A percentile compares a stretch with the other conserved stretches of the same genome.
phyloP scores from a whole-genome alignment of 257 asterid genomes.

The Anisodus tanguticus region DNA sequence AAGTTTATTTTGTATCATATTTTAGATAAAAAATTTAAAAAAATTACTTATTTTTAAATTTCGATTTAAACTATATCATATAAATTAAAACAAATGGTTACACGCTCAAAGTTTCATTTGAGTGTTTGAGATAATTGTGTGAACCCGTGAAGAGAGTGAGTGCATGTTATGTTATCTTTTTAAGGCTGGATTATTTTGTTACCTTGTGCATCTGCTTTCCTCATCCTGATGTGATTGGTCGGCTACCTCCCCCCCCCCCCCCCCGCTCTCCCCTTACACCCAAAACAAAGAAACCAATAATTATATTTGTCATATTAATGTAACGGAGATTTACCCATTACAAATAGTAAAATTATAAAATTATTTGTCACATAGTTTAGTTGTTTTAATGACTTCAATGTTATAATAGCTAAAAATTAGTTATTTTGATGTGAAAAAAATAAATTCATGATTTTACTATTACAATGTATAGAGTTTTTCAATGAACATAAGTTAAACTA shows the following conservation, averaged over 20 bases:
- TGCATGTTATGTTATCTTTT: constrained; percentile 27
- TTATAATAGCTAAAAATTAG: neutral
- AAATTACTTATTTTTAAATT: no score
- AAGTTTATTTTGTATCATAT: no score
- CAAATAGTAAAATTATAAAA: neutral
- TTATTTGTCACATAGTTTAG: neutral
- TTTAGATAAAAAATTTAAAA: no score
- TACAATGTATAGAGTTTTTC: neutral
- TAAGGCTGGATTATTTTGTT: constrained; percentile 18
- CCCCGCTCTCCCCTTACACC: neutral
- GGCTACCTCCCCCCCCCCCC: neutral
- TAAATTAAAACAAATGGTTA: neutral
- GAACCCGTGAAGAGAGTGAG: constrained; percentile 27
- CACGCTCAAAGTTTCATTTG: neutral
- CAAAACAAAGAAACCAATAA: neutral
- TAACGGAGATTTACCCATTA: neutral
- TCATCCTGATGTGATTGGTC: constrained; percentile 34
- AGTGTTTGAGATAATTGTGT: neutral
- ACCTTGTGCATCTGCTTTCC: constrained; percentile 16
- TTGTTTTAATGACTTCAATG: neutral
- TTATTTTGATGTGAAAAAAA: neutral
- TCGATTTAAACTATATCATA: neutral
- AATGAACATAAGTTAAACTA: neutral
- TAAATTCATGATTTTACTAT: neutral
- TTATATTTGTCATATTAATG: neutral